phyloP scores from a whole-genome alignment of 177 flowering plant genomes.

The Vitis hybrid region DNA sequence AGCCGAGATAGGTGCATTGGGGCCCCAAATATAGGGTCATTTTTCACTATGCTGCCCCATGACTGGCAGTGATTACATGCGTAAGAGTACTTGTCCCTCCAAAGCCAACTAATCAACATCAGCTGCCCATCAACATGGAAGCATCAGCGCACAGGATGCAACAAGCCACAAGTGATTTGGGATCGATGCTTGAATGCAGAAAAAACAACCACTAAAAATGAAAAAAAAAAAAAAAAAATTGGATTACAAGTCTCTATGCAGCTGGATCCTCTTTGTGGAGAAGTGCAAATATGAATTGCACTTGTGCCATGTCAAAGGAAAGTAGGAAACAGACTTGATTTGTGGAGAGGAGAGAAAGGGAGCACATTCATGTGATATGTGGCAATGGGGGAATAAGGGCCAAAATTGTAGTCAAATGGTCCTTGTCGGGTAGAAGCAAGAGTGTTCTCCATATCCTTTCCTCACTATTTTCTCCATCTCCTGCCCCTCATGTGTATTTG shows the following conservation, averaged over 20 bases:
- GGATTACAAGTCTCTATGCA: background rate
- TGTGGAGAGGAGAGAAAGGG: background rate
- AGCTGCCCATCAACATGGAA: conserved; percentile 3
- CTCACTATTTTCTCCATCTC: conserved; percentile 45
- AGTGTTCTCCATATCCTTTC: conserved; percentile 43
- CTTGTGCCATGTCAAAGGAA: background rate
- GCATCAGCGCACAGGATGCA: conserved; percentile 2
- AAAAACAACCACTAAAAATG: background rate
- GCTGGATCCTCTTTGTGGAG: background rate
- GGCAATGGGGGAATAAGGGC: conserved; percentile 6
- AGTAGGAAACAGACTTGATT: conserved; percentile 2
- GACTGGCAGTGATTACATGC: background rate
- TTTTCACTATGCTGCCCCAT: background rate
- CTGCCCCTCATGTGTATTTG: conserved; percentile 45
- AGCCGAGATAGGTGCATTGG: too few relatives aligned
- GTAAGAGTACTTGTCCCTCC: background rate
- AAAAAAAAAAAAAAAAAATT: background rate
- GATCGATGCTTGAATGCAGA: background rate
- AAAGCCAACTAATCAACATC: background rate
- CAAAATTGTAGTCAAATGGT: conserved; percentile 47
- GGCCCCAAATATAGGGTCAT: background rate
- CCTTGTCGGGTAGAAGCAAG: conserved; percentile 44
- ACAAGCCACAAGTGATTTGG: background rate
- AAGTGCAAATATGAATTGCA: conserved; percentile 7
- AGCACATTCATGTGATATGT: conserved; percentile 16